Evolutionary conservation across 208 protist species (phyloP), one percentile per base, ranked within the genome.

Genomic region (Leishmania aethiopica): DNA sequence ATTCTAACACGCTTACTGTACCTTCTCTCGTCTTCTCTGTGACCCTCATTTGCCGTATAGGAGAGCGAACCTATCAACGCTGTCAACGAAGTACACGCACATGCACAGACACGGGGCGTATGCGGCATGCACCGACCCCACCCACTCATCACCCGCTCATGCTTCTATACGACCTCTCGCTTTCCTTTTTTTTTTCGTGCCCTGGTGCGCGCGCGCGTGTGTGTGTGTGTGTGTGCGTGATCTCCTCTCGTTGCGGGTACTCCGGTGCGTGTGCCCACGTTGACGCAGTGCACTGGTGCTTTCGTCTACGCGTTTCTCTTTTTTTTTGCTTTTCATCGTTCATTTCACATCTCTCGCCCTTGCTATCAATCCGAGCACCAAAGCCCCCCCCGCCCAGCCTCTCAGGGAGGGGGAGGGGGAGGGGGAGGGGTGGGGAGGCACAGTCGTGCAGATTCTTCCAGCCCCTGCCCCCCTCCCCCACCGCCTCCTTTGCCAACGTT

Each of bases 111-210:
- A 51, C 7, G 59, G 11, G 28, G 28, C 22, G 59, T 32, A 59
- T 59, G 55, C 55, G 25, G 25, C 59, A 19, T 17, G 59, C 10
- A 28, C n/a, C 28, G 13, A 1, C 59, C n/a, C 66, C 59, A 35
- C n/a, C 59, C 22, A 2, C 59, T 25, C 66, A 4, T 25, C 66
- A 5, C 19, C 42, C 66, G 15, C 17, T 22, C 66, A 32, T 35
- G 13, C 37, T 47, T 35, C 57, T 49, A 53, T 60, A 17, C 77
- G 2, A 75, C 13, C 75, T 69, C 59, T 82, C 74, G 77, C 78
- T 75, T 70, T 84, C 40, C 40, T 49, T 73, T 28, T 49, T 32
- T 32, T 59, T 19, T 17, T 15, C 62, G 11, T 32, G 8, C 28
- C 32, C 13, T 10, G 11, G 8, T 62, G 57, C 10, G 17, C 10